Conservation (phyloP, 2,329 filamentous ascomycete species). For the Trichoderma cornu-damae region DNA sequence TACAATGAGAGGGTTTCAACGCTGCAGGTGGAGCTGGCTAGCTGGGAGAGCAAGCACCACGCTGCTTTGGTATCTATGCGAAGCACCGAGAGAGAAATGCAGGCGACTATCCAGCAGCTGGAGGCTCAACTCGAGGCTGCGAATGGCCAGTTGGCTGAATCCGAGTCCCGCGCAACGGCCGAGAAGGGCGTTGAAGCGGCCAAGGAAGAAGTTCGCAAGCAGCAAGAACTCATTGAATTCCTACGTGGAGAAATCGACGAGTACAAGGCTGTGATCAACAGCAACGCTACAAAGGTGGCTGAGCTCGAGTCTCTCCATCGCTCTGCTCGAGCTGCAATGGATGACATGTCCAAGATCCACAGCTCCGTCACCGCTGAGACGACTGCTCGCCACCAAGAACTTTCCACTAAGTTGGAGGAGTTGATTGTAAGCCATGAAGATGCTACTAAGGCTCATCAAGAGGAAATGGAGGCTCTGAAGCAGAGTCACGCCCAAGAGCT, state of each 20-base stretch:
- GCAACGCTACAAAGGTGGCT: constrained; percentile 63
- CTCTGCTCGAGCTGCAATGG: constrained; percentile 60
- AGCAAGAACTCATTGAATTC: constrained; percentile 54
- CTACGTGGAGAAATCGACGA: constrained; percentile 73
- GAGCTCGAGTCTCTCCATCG: constrained; percentile 69
- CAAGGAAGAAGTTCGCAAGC: constrained; percentile 44
- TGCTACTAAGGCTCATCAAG: constrained; percentile 50
- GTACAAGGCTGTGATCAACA: constrained; percentile 68
- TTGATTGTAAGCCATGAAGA: constrained; percentile 57
- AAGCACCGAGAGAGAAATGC: constrained; percentile 66
- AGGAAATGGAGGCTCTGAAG: constrained; percentile 46
- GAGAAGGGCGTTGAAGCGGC: constrained; percentile 23
- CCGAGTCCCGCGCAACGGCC: constrained; percentile 38
- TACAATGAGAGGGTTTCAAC: constrained; percentile 57
- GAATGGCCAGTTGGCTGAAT: constrained; percentile 45
- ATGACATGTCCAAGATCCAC: constrained; percentile 58
- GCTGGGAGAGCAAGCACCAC: constrained; percentile 74
- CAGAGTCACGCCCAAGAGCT: constrained; percentile 48
- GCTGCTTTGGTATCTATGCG: constrained; percentile 65
- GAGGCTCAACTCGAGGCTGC: constrained; percentile 55
- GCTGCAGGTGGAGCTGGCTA: constrained; percentile 65
- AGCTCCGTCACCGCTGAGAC: constrained; percentile 44
- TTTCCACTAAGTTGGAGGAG: constrained; percentile 50
- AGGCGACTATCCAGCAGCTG: constrained; percentile 66
- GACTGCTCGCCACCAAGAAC: constrained; percentile 40